phyloP scores from a whole-genome alignment of 148 eudicot genomes.

The Vaccinium darrowii region DNA sequence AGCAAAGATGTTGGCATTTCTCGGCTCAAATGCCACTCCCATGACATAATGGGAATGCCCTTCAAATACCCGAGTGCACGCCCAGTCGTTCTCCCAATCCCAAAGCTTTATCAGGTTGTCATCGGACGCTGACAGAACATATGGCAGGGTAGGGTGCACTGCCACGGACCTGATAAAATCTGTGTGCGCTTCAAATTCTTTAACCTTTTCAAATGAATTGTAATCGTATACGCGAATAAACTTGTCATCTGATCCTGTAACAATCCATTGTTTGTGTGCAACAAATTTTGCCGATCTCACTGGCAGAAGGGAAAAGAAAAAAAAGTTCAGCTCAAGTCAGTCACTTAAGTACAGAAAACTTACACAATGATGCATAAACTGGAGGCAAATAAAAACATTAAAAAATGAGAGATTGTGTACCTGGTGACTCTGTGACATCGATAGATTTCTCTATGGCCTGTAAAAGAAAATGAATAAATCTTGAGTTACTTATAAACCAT shows the following conservation, averaged over 20 bases:
- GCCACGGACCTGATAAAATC: conserved; percentile 77
- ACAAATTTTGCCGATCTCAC: conserved; percentile 67
- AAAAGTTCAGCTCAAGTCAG: neutral
- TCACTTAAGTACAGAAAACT: neutral
- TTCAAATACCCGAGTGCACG: conserved; percentile 65
- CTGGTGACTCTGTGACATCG: conserved; percentile 56
- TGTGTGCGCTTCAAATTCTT: conserved; percentile 65
- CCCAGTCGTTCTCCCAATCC: conserved; percentile 93
- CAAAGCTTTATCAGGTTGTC: conserved; percentile 84
- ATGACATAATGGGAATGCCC: conserved; percentile 93
- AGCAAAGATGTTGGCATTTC: conserved; percentile 61
- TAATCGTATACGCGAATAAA: conserved; percentile 54
- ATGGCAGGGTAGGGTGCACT: conserved; percentile 77
- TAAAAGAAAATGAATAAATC: neutral
- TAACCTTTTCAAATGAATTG: conserved; percentile 62
- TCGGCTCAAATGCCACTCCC: conserved; percentile 82
- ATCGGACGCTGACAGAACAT: conserved; percentile 70
- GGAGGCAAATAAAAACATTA: neutral
- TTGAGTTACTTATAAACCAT: neutral
- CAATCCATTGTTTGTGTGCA: conserved; percentile 59
- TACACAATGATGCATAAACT: neutral
- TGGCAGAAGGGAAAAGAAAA: conserved; percentile 14
- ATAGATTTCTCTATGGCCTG: conserved; percentile 61
- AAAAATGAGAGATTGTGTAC: conserved; percentile 15
- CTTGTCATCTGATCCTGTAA: conserved; percentile 64